phyloP scores from a whole-genome alignment of 2,329 filamentous ascomycete genomes.

The Ceratocystis smalleyi region DNA sequence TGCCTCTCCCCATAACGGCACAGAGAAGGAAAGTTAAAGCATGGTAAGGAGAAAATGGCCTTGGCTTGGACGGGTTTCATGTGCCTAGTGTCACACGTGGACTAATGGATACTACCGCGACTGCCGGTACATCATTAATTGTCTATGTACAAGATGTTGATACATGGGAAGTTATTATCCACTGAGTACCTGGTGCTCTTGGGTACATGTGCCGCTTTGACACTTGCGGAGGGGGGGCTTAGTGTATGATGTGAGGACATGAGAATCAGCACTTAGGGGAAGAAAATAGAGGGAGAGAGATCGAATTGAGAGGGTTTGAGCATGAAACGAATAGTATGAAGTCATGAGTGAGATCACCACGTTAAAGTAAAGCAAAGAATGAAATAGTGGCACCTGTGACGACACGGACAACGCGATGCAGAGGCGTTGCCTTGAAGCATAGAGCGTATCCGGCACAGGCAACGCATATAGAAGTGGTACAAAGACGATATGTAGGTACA shows the following conservation, averaged over 20 bases:
- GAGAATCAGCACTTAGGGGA: not conserved
- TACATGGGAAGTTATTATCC: not conserved
- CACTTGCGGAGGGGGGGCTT: not conserved
- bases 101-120: not conserved
- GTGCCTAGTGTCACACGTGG: not conserved
- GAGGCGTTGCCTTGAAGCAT: not conserved
- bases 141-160: not conserved
- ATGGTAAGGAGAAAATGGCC: not conserved
- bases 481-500: not conserved
- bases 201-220: not conserved
- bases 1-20: not conserved
- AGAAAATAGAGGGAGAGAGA: not conserved
- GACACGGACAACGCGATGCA: not conserved
- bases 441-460: not conserved
- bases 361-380: not conserved
- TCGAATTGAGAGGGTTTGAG: not conserved
- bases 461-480: not conserved
- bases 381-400: not conserved
- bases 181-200: not conserved
- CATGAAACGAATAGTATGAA: not conserved
- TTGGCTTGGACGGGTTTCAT: not conserved
- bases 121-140: not conserved
- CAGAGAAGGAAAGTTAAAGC: not conserved
- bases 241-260: not conserved
- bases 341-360: not conserved